phyloP scores from a whole-genome alignment of 805 yeast genomes.

The Lipomyces kockii region DNA sequence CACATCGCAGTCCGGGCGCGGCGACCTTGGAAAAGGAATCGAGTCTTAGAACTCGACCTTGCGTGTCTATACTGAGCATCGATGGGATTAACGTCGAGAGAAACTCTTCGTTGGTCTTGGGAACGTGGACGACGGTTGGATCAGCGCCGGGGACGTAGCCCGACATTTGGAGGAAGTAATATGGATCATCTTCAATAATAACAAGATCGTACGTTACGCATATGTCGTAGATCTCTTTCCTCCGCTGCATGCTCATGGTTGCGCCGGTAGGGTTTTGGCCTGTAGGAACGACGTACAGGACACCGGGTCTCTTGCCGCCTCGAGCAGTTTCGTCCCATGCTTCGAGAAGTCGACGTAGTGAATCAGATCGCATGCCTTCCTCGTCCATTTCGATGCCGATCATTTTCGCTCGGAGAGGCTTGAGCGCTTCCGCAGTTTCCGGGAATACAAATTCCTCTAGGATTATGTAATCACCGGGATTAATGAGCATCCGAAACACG shows the following conservation, averaged over 20 bases:
- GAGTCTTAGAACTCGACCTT: slow-evolving; percentile 87
- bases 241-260: slow-evolving; percentile 74
- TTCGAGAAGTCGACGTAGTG: slow-evolving; percentile 62
- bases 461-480: slow-evolving; percentile 80
- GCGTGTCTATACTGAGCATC: slow-evolving; percentile 73
- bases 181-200: slow-evolving; percentile 95
- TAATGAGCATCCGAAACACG: slow-evolving; percentile 74
- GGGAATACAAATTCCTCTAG: slow-evolving; percentile 84
- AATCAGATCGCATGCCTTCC: slow-evolving; percentile 76
- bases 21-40: slow-evolving; percentile 90
- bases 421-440: slow-evolving; percentile 81
- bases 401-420: slow-evolving; percentile 68
- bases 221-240: slow-evolving; percentile 71
- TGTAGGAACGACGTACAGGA: slow-evolving; percentile 88
- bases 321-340: slow-evolving; percentile 63
- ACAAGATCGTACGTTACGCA: slow-evolving; percentile 86
- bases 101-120: slow-evolving; percentile 46
- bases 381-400: slow-evolving; percentile 80
- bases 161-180: slow-evolving; percentile 95
- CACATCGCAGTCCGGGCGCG: slow-evolving; percentile 88
- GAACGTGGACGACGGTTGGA: slow-evolving; percentile 50
- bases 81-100: slow-evolving; percentile 71
- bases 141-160: slow-evolving; percentile 51
- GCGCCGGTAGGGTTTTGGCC: slow-evolving; percentile 99
- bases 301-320: slow-evolving; percentile 69